These are phyloP conservation scores for Metarhizium anisopliae DNA, from an alignment of 2,329 filamentous ascomycete species.

Conservation along the genomic window DNA sequence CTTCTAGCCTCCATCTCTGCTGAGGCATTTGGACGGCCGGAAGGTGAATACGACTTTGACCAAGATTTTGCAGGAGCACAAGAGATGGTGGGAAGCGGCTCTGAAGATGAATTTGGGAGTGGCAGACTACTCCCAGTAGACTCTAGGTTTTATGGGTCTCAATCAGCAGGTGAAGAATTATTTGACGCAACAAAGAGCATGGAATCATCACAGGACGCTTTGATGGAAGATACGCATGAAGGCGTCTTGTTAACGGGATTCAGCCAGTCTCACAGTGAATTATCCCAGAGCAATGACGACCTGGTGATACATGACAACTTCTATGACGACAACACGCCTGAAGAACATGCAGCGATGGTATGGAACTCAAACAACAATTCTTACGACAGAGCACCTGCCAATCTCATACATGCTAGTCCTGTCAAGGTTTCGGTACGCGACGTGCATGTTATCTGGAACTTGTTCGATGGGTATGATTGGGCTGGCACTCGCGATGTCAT, in stretches of 20 bases:
- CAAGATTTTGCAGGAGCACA: constrained; percentile 51
- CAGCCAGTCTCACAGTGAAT: constrained; percentile 15
- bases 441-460: constrained; percentile 91
- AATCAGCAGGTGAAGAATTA: constrained; percentile 33
- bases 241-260: constrained; percentile 26
- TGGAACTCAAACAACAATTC: constrained; percentile 74
- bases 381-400: constrained; percentile 57
- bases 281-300: constrained; percentile 47
- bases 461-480: constrained; percentile 98
- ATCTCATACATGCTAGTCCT: constrained; percentile 57
- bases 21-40: constrained; percentile 62
- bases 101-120: constrained; percentile 20
- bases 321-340: constrained; percentile 54
- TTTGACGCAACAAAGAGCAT: constrained; percentile 36
- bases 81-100: constrained; percentile 33
- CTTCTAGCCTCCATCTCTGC: constrained; percentile 85
- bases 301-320: constrained; percentile 71
- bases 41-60: constrained; percentile 54
- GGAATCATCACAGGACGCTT: constrained; percentile 17
- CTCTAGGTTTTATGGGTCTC: constrained; percentile 40
- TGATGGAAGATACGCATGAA: constrained; percentile 27
- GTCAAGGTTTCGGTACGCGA: constrained; percentile 73
- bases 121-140: constrained; percentile 28
- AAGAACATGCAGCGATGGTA: constrained; percentile 58
- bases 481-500: constrained; percentile 77